These are phyloP conservation scores for Penicillium bovifimosum DNA, from an alignment of 495 filamentous ascomycete species.

Conservation along the genomic window DNA sequence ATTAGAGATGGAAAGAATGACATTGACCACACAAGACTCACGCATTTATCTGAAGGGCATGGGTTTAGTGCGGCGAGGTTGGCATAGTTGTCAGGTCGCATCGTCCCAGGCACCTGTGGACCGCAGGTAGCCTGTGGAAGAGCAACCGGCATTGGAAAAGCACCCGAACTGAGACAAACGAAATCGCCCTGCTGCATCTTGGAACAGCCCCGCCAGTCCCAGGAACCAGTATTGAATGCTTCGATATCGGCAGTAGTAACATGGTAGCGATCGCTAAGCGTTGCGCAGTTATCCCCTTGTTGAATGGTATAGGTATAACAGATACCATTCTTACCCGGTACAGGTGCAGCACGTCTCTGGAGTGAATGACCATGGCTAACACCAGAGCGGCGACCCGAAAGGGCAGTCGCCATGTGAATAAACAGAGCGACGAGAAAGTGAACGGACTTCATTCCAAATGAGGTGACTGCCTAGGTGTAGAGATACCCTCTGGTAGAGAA, in stretches of 20 bases:
- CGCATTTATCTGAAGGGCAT: constrained; percentile 7
- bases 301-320: constrained; percentile 8
- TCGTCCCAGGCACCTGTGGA: constrained; percentile 17
- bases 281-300: constrained; percentile 3
- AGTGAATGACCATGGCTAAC: background rate
- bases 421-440: background rate
- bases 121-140: constrained; percentile 16
- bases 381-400: background rate
- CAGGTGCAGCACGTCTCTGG: background rate
- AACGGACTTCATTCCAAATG: background rate
- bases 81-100: constrained; percentile 8
- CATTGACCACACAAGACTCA: constrained; percentile 1
- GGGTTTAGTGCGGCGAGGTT: constrained; percentile 15
- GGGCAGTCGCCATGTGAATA: background rate
- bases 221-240: constrained; percentile 7
- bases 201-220: constrained; percentile 10
- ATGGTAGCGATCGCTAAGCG: constrained; percentile 1
- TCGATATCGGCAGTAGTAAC: constrained; percentile 12
- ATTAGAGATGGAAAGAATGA: background rate
- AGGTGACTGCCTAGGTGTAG: background rate
- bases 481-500: background rate
- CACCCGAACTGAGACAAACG: constrained; percentile 14
- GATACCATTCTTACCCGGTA: background rate
- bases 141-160: constrained; percentile 17
- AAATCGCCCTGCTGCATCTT: constrained; percentile 3